A percentile compares a stretch with the other conserved stretches of the same genome.
phyloP scores from a whole-genome alignment of 2,329 filamentous ascomycete genomes.

The Tolypocladium ovalisporum region DNA sequence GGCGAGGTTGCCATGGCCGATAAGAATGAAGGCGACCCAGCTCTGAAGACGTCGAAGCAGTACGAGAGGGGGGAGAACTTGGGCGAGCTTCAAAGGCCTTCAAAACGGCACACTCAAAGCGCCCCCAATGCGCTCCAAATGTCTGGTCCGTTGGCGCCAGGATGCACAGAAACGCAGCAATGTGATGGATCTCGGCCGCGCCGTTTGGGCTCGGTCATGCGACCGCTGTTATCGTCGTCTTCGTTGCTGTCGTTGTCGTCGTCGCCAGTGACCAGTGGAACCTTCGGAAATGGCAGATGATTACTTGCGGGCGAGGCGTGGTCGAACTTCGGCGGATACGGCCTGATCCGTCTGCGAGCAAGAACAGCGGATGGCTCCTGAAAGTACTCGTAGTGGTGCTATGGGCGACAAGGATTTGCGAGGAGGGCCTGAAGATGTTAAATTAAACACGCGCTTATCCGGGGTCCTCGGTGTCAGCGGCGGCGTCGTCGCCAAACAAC shows the following conservation, averaged over 20 bases:
- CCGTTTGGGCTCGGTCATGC: not conserved
- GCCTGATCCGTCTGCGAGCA: not conserved
- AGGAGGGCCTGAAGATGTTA: not conserved
- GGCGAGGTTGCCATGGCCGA: conserved; percentile 55
- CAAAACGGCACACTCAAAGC: not conserved
- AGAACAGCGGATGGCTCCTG: not conserved
- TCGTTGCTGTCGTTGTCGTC: not conserved
- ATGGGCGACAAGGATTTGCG: not conserved
- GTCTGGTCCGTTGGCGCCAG: not conserved
- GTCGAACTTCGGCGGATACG: not conserved
- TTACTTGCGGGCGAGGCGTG: not conserved
- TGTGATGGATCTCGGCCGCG: not conserved
- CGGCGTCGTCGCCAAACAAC: not conserved
- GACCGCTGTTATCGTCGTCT: not conserved
- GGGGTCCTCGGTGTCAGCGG: not conserved
- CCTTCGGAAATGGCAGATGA: not conserved
- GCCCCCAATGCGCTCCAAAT: not conserved
- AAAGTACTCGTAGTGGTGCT: too few relatives aligned
- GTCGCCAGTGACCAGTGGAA: not conserved
- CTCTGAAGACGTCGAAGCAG: not conserved
- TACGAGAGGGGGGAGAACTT: not conserved
- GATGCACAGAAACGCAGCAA: not conserved
- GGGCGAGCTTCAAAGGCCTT: not conserved
- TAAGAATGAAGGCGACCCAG: conserved; percentile 5
- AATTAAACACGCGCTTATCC: not conserved